These are phyloP conservation scores for Penicillium sclerotigenum DNA, from an alignment of 2,329 filamentous ascomycete genomes.

Conservation along the genomic window DNA sequence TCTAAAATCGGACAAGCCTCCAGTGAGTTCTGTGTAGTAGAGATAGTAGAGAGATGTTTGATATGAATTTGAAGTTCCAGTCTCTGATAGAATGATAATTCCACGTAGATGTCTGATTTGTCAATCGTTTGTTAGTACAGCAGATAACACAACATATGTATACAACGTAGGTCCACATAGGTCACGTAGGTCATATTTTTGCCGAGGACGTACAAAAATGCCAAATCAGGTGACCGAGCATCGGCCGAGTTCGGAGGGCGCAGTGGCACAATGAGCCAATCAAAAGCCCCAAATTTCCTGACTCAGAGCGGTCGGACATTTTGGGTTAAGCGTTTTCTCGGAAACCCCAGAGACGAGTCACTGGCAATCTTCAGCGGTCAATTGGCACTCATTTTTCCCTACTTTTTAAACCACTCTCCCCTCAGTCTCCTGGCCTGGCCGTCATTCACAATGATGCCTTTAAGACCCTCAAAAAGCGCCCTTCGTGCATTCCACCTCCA, in stretches of 20 bases:
- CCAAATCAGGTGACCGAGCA: conserved; percentile 16
- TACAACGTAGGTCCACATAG: not conserved
- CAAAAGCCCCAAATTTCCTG: conserved; percentile 24
- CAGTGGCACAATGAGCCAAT: conserved; percentile 24
- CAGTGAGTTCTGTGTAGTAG: not conserved
- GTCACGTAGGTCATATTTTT: not conserved
- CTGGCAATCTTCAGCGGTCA: conserved; percentile 22
- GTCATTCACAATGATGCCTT: conserved; percentile 49
- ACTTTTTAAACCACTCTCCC: conserved; percentile 16
- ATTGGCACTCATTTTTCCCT: conserved; percentile 24
- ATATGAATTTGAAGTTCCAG: not conserved
- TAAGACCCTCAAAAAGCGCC: conserved; percentile 49
- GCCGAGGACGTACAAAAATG: conserved; percentile 9
- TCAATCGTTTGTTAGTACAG: not conserved
- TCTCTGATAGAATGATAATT: not conserved
- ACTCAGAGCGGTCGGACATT: conserved; percentile 21
- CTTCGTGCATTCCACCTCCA: conserved; percentile 47
- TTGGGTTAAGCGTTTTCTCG: conserved; percentile 23
- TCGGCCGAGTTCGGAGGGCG: conserved; percentile 33
- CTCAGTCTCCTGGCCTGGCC: conserved; percentile 31
- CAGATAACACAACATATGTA: not conserved
- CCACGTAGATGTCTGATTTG: not conserved
- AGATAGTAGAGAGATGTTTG: not conserved
- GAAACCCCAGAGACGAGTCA: conserved; percentile 20
- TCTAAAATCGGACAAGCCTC: not conserved